Evolutionary conservation across 306 rosid species (phyloP).

Genomic region (Amphicarpaea edgeworthii): DNA sequence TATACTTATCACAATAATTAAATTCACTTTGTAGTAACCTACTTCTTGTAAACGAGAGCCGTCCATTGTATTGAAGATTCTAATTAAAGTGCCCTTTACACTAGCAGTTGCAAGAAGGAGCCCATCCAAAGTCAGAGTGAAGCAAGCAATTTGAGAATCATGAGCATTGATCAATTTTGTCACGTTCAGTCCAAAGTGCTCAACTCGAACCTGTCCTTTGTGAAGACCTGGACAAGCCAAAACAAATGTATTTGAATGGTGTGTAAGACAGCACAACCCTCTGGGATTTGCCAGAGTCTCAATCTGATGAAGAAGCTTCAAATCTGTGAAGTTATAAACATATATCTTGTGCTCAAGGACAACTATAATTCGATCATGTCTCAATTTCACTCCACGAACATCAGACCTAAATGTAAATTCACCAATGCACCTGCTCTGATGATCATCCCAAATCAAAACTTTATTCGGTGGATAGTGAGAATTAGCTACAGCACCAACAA

Average conservation of each 20-base stretch:
- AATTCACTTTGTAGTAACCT: slow-evolving; percentile 44
- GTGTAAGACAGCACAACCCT: slow-evolving; percentile 90
- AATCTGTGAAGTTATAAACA: slow-evolving; percentile 79
- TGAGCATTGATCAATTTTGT: slow-evolving; percentile 81
- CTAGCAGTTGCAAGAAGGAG: slow-evolving; percentile 98
- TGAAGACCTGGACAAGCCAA: slow-evolving; percentile 89
- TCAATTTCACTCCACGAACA: slow-evolving; percentile 82
- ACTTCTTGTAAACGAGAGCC: slow-evolving; percentile 94
- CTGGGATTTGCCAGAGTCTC: slow-evolving; percentile 87
- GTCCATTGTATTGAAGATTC: slow-evolving; percentile 96
- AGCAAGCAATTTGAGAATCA: slow-evolving; percentile 85
- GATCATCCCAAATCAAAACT: slow-evolving; percentile 97
- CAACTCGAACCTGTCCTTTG: slow-evolving; percentile 83
- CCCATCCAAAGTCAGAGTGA: slow-evolving; percentile 87
- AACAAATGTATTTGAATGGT: slow-evolving; percentile 78
- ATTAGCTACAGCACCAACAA: slow-evolving; percentile 85
- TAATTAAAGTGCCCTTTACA: slow-evolving; percentile 88
- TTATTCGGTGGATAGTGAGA: slow-evolving; percentile 84
- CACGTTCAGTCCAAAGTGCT: slow-evolving; percentile 87
- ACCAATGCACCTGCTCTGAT: slow-evolving; percentile 84
- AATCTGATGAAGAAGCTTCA: slow-evolving; percentile 91
- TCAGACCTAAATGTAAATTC: slow-evolving; percentile 91
- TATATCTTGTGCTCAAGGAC: slow-evolving; percentile 94
- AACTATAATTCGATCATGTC: slow-evolving; percentile 83
- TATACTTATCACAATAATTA: slow-evolving; percentile 26